Base-by-base conservation (phyloP, 208 protist species). In the Zelonia costaricensis region DNA sequence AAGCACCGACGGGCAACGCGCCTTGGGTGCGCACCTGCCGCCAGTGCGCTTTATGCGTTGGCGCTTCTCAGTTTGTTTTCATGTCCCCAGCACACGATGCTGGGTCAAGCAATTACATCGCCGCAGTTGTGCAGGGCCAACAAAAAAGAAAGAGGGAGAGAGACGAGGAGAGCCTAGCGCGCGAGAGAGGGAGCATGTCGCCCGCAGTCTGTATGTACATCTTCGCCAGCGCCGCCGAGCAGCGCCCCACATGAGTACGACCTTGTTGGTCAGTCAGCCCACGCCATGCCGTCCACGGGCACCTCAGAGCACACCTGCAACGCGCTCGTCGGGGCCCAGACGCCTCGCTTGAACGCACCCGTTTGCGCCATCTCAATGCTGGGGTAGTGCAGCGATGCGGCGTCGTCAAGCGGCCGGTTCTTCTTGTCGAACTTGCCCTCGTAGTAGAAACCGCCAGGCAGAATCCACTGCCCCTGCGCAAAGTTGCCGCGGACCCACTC, bases 371-470 rank as follows among this genome's bases (percentile, higher is more conserved):
- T 92, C 47, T 78, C 63, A 51, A 76, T 69, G 48, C 49, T 63
- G 20, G 88, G 82, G 47, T 74, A 93, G 49, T 94, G 84, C 76
- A 96, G 86, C 1, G 84, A 85, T 0, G 86, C 87, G 10, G 47
- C 62, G 49, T 74, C 71, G 71, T 94, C 88, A 33, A 80, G 76
- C 0, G 91, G 91, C n/a, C 88, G 53, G 45, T 89, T 93, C 56
- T 88, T 88, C 43, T 87, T 84, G 69, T 96, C 88, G 59, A 96
- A 96, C 51, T 82, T 80, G 3, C 91, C 91, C 52, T 96, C 91
- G 65, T 93, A 96, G 60, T 96, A 94, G 1, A 78, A 80, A 2
- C 91, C 91, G 54, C 91, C 78, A 10, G 76, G 73, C 30, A 96
- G 80, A 49, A 93, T 89, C 88, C 91, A 96, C 68, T 96, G 87